Conservation (phyloP, 2,329 filamentous ascomycete species). For the Fusarium virguliforme region DNA sequence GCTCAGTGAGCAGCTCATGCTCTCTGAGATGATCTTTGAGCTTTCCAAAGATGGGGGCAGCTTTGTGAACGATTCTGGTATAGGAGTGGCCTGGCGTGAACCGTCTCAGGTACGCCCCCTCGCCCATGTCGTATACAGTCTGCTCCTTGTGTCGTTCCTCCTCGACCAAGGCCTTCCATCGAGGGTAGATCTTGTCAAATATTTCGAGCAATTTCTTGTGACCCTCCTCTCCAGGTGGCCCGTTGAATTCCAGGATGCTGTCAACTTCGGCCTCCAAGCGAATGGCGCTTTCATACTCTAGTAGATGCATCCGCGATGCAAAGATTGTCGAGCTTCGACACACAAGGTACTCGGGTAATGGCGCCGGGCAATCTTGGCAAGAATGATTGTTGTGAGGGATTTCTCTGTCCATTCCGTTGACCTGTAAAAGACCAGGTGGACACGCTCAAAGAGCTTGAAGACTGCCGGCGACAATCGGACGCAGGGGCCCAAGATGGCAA, state of each 20-base stretch:
- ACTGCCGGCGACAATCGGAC: constrained; percentile 82
- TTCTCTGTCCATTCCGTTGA: constrained; percentile 99
- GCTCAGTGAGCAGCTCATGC: constrained; percentile 79
- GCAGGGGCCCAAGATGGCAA: constrained; percentile 84
- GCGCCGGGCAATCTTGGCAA: constrained; percentile 88
- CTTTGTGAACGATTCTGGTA: constrained; percentile 93
- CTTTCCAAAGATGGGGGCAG: constrained; percentile 82
- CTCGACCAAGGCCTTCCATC: constrained; percentile 82
- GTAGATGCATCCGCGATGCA: constrained; percentile 77
- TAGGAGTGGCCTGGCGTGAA: constrained; percentile 95
- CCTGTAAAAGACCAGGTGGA: constrained; percentile 95
- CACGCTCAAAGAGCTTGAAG: constrained; percentile 89
- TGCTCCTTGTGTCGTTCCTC: constrained; percentile 87
- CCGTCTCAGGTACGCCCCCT: constrained; percentile 89
- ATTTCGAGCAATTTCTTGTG: constrained; percentile 79
- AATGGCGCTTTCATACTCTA: constrained; percentile 93
- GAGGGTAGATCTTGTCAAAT: constrained; percentile 81
- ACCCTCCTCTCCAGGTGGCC: constrained; percentile 75
- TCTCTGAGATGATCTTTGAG: constrained; percentile 87
- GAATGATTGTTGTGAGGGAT: constrained; percentile 92
- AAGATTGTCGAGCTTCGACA: constrained; percentile 94
- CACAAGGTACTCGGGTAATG: constrained; percentile 92
- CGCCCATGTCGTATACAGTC: constrained; percentile 82
- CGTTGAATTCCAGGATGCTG: constrained; percentile 84
- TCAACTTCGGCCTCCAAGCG: constrained; percentile 88